Percentiles rank a stretch among this genome's conserved stretches.
These are phyloP conservation scores for Botrytis medusae DNA, from an alignment of 2,329 filamentous ascomycete genomes.

Conservation along the genomic window DNA sequence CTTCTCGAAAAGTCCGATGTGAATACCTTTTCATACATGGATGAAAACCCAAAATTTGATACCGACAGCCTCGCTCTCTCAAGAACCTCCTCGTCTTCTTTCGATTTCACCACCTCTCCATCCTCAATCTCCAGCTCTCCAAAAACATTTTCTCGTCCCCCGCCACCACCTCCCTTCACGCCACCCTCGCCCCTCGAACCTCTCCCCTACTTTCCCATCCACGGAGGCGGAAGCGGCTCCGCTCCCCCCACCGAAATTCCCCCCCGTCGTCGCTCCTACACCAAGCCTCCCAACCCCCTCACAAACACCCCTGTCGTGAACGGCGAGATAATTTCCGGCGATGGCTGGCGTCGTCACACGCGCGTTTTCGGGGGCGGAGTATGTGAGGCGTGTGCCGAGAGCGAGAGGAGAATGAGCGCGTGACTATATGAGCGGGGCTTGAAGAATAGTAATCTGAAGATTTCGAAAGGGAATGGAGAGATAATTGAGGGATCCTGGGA, in stretches of 20 bases:
- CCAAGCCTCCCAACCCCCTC: slow-evolving; percentile 20
- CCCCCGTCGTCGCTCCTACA: slow-evolving; percentile 28
- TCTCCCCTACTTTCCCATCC: not conserved
- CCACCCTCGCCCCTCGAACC: not conserved
- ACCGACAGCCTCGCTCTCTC: not conserved
- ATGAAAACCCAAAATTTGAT: not conserved
- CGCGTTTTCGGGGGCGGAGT: slow-evolving; percentile 39
- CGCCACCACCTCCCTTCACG: not conserved
- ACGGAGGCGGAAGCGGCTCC: not conserved
- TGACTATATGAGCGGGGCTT: slow-evolving; percentile 25
- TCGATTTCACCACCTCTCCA: slow-evolving; percentile 14
- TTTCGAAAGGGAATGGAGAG: not conserved
- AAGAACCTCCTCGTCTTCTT: slow-evolving; percentile 13
- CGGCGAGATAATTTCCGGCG: slow-evolving; percentile 34
- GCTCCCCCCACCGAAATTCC: not conserved
- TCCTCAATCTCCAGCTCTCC: not conserved
- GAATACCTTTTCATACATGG: not conserved
- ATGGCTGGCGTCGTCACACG: slow-evolving; percentile 37
- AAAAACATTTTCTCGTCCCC: not conserved
- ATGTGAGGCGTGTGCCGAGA: slow-evolving; percentile 37
- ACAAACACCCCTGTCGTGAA: slow-evolving; percentile 21
- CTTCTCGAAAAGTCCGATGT: not conserved
- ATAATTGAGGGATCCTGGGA: not conserved
- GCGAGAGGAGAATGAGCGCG: slow-evolving; percentile 29
- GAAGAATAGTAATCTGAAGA: not conserved